phyloP scores from a whole-genome alignment of 495 filamentous ascomycete genomes.

The Penicillium fimorum region DNA sequence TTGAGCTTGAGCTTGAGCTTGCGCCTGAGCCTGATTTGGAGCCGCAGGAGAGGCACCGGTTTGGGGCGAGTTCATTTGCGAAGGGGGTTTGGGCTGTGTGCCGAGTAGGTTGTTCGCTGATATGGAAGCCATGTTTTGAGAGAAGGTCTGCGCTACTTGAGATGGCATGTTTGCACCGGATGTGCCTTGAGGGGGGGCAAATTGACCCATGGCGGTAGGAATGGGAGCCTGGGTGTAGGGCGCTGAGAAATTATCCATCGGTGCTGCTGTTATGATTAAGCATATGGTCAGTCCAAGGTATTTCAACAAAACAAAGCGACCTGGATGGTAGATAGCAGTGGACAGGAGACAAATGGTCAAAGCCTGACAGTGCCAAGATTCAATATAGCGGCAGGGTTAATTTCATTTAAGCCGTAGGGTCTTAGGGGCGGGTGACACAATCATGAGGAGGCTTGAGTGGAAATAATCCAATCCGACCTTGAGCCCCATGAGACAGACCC shows the following conservation, averaged over 20 bases:
- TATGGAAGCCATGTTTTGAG: slow-evolving; percentile 42
- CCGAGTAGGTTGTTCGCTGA: slow-evolving; percentile 37
- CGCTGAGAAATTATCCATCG: slow-evolving; percentile 44
- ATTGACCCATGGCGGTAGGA: slow-evolving; percentile 37
- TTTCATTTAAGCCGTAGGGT: slow-evolving; percentile 13
- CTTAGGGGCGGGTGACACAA: slow-evolving; percentile 1
- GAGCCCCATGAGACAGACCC: slow-evolving; percentile 9
- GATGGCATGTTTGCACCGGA: slow-evolving; percentile 33
- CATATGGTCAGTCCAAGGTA: slow-evolving; percentile 17
- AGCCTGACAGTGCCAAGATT: slow-evolving; percentile 3
- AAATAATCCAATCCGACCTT: slow-evolving; percentile 6
- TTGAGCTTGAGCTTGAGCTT: slow-evolving; percentile 31
- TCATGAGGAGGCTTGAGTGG: not conserved
- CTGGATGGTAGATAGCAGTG: not conserved
- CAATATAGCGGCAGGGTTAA: not conserved
- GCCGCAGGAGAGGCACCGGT: slow-evolving; percentile 18
- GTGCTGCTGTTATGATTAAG: slow-evolving; percentile 25
- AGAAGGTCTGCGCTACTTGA: slow-evolving; percentile 36
- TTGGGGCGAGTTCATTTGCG: slow-evolving; percentile 29
- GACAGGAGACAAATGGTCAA: slow-evolving; percentile 2
- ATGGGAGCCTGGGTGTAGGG: slow-evolving; percentile 41
- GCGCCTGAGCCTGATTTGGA: slow-evolving; percentile 23
- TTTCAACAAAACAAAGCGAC: slow-evolving; percentile 2
- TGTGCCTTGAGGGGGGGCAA: slow-evolving; percentile 30
- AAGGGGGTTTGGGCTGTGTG: slow-evolving; percentile 32